A percentile compares a stretch with the other conserved stretches of the same genome.
Conservation (phyloP, 306 rosid species). For the Begonia fuchsioides region DNA sequence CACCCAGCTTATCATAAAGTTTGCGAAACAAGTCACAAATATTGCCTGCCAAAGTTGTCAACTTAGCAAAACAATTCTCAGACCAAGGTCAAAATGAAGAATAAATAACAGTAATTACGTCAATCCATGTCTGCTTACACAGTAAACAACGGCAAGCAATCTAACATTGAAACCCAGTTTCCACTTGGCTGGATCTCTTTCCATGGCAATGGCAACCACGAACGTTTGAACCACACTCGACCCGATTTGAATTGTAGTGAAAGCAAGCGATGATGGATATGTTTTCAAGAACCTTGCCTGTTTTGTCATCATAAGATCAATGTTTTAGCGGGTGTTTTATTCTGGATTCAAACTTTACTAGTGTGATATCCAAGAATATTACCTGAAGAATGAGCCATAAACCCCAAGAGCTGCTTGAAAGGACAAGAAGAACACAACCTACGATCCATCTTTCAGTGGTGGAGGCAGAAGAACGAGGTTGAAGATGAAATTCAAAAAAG, state of each 20-base stretch:
- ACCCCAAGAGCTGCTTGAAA: constrained; percentile 28
- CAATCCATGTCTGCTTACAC: constrained; percentile 49
- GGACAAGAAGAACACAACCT: constrained; percentile 29
- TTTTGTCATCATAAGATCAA: neutral
- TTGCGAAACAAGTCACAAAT: constrained; percentile 1
- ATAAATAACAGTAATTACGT: neutral
- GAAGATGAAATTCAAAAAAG: constrained; percentile 10
- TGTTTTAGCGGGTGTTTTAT: too few relatives aligned
- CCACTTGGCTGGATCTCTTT: constrained; percentile 61
- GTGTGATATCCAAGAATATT: neutral
- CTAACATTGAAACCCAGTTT: constrained; percentile 57
- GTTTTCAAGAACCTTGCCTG: constrained; percentile 47
- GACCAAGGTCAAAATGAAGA: neutral
- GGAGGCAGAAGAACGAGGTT: constrained; percentile 18
- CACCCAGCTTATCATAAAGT: constrained; percentile 7
- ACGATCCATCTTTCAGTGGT: constrained; percentile 29
- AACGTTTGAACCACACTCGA: constrained; percentile 54
- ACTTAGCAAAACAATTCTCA: neutral
- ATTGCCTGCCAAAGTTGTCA: constrained; percentile 6
- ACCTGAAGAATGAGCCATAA: constrained; percentile 48
- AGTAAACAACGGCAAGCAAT: constrained; percentile 51
- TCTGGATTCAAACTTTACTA: too few relatives aligned
- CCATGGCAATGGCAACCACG: constrained; percentile 43
- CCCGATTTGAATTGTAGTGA: constrained; percentile 53
- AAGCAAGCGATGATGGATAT: constrained; percentile 61